Base-by-base conservation (phyloP, 176 grass and related monocot genomes). In the Raddia distichophylla region DNA sequence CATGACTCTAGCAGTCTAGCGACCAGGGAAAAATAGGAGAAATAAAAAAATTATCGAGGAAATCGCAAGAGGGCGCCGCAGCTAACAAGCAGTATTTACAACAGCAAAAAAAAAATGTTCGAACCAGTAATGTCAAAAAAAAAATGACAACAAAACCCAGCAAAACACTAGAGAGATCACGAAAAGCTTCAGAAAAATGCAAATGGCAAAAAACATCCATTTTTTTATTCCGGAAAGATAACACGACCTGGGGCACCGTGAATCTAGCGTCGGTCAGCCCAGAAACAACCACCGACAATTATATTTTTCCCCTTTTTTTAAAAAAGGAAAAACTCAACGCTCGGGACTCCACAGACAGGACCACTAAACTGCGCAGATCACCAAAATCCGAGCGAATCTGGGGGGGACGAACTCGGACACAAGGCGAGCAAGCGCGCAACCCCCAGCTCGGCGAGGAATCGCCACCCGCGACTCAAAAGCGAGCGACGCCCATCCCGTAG, bases 211-310 rank as follows among this genome's bases (percentile, higher is more conserved):
- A 64, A 56, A 12, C 6, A 14, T 1, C 59, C 1, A 20, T 17
- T 58, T 68, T 58, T 68, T 15, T 35, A 22, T 74, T 64, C 17
- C 8, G 67, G 6, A 2, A 33, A 82, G 56, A 11, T 4, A 1
- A 2, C 64, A 35, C 60, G 69, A 35, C 20, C 55, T 10, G 45
- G 60, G 45, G 60, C n/a, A 65, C 42, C 58, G 78, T 19, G 57
- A 89, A 85, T 89, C 82, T 85, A 40, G 78, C 71, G 50, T 19
- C 50, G 37, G 50, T 19, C 50, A 48, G 11, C 57, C 47, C 60
- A 8, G 77, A 11, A 11, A 47, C 60, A 8, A 53, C 60, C 87
- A 69, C 87, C 82, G 76, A 89, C 82, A 89, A 35, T 12, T 57
- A 27, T 33, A 2, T 19, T 69, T 72, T 33, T 5, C 18, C 27